Base-by-base conservation (phyloP, 1,284 basidiomycete genomes). In the Leccinum pachyderme region DNA sequence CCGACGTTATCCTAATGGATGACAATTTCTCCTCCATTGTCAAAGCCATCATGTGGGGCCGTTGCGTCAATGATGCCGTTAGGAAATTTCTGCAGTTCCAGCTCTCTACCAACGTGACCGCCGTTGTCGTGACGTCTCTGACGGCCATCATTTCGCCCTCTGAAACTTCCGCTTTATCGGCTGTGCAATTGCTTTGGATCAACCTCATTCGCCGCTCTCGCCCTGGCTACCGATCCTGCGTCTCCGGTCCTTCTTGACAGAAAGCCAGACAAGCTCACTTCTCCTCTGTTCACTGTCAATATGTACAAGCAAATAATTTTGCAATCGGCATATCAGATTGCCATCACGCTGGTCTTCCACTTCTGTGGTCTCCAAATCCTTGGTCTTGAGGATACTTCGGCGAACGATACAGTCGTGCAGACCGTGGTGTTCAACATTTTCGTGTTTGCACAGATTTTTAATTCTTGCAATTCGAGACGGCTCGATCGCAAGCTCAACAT, bases 31-130 rank as follows among this genome's bases (percentile, higher is more conserved):
- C 92, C 8, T 95, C 92, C 15, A 96, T 99, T 69, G 93, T 98
- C 61, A 89, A 93, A 66, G 96, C 95, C 54, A 95, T 99, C 67
- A 95, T 97, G 82, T 99, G 96, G 96, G 96, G 96, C 46, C 92
- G 96, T 56, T 96, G 94, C 70, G 95, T 99, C 60, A 98, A 98
- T 73, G 96, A 99, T 70, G 86, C 95, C 0, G 96, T 98, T 59
- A 88, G 91, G 71, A 98, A 98, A 78, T 99, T 98, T 78, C 71
- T 99, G 59, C 96, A 98, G 77, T 98, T 98, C 83, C 97, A 99
- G 77, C 83, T 99, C 61, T 94, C 93, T 8, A 93, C 93, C 67
- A 99, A 98, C 78, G 84, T 98, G 59, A 95, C 94, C 5, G 96
- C 96, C 47, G 95, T 98, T 56, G 73, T 96, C 58, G 89, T 98